Conservation (phyloP, 1,139 yeast species). For the Taphrina deformans region DNA sequence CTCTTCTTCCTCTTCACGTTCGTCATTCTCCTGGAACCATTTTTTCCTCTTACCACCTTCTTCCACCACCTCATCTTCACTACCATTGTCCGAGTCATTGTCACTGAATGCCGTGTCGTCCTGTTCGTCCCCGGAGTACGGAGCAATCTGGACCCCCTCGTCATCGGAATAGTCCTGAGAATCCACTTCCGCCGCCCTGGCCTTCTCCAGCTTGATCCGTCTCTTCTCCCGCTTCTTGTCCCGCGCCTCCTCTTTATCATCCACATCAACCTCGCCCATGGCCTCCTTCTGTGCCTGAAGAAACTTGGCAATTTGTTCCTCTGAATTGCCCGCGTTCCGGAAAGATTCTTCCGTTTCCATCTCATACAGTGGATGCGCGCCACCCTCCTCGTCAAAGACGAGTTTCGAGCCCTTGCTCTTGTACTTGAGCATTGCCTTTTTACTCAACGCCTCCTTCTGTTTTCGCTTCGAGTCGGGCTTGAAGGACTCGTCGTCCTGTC, state of each 20-base stretch:
- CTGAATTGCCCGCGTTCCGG: slow-evolving; percentile 71
- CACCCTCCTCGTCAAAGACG: slow-evolving; percentile 89
- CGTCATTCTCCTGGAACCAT: slow-evolving; percentile 33
- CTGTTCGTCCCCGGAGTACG: slow-evolving; percentile 39
- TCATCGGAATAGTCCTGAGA: slow-evolving; percentile 45
- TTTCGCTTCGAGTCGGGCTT: slow-evolving; percentile 69
- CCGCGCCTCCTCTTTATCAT: slow-evolving; percentile 78
- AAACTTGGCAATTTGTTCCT: slow-evolving; percentile 64
- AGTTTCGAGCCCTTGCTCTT: slow-evolving; percentile 65
- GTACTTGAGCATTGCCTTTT: slow-evolving; percentile 71
- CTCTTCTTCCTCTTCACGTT: slow-evolving; percentile 11
- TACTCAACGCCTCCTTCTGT: slow-evolving; percentile 83
- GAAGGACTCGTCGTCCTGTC: slow-evolving; percentile 21
- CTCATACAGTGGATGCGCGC: slow-evolving; percentile 86
- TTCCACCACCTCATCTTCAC: background rate
- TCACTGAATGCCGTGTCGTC: slow-evolving; percentile 19
- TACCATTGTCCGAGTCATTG: background rate
- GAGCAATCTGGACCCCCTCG: slow-evolving; percentile 33
- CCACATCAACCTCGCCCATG: slow-evolving; percentile 70
- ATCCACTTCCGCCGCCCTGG: slow-evolving; percentile 47
- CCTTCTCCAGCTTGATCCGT: slow-evolving; percentile 78
- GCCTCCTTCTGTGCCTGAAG: slow-evolving; percentile 63
- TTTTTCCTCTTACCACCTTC: slow-evolving; percentile 19
- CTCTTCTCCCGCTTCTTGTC: slow-evolving; percentile 85
- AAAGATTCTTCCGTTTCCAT: slow-evolving; percentile 88